Conservation (phyloP, 2,329 filamentous ascomycete genomes). For the Colletotrichum trifolii region DNA sequence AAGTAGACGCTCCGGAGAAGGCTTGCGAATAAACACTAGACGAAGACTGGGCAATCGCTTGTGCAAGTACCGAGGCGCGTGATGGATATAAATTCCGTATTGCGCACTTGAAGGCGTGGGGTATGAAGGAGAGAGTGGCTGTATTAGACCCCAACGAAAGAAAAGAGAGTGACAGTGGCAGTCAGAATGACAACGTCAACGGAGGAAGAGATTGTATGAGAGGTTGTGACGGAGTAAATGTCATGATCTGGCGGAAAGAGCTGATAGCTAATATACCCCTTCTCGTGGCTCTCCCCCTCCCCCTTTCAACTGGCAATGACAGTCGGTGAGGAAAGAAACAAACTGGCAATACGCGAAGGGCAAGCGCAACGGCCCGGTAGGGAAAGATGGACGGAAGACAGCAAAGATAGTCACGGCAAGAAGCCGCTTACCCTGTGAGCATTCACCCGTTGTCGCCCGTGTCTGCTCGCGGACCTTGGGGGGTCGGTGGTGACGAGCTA, state of each 20-base stretch:
- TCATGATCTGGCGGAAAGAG: conserved; percentile 28
- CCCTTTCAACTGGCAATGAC: conserved; percentile 7
- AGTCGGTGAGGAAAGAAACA: conserved; percentile 29
- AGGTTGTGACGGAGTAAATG: conserved; percentile 7
- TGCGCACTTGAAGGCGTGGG: not conserved
- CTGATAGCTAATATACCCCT: conserved; percentile 32
- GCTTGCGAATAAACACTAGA: not conserved
- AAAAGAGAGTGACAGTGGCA: conserved; percentile 5
- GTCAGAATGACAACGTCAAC: not conserved
- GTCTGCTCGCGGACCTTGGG: conserved; percentile 16
- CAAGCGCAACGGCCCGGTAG: conserved; percentile 10
- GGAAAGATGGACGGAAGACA: conserved; percentile 19
- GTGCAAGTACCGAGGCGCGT: conserved; percentile 3
- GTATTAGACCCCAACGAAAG: conserved; percentile 6
- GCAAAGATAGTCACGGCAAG: conserved; percentile 17
- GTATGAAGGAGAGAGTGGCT: conserved; percentile 8
- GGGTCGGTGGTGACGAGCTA: conserved; percentile 16
- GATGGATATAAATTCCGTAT: not conserved
- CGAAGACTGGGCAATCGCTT: not conserved
- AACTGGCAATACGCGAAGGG: not conserved
- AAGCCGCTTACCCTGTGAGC: conserved; percentile 26
- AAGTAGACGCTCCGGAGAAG: conserved; percentile 9
- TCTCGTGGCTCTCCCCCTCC: conserved; percentile 2
- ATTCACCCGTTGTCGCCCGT: conserved; percentile 18
- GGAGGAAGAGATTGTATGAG: conserved; percentile 25